These are phyloP conservation scores for Thermothelomyces thermophilus DNA, from an alignment of 2,329 filamentous ascomycete species.

Conservation along the genomic window DNA sequence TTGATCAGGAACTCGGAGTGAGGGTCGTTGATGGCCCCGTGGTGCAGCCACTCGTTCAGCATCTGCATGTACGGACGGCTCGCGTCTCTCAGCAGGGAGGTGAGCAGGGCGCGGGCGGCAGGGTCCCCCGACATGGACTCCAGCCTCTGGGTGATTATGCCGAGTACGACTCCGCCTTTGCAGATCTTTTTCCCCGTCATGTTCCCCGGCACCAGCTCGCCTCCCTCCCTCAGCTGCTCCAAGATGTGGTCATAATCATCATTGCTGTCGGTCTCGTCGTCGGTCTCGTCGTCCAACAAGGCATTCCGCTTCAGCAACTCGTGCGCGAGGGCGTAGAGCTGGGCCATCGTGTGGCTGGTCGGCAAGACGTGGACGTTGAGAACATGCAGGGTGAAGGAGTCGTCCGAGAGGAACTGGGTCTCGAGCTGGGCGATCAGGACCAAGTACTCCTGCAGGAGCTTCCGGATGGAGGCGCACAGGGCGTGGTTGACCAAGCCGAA, in stretches of 20 bases:
- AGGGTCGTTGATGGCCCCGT: conserved; percentile 88
- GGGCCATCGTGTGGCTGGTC: conserved; percentile 84
- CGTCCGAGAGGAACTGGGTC: conserved; percentile 82
- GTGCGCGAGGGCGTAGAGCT: conserved; percentile 79
- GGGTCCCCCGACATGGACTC: conserved; percentile 92
- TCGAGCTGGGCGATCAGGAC: conserved; percentile 90
- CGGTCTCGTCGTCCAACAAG: conserved; percentile 72
- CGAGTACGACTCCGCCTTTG: conserved; percentile 93
- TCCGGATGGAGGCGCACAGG: conserved; percentile 88
- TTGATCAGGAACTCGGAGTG: conserved; percentile 92
- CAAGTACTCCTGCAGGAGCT: conserved; percentile 86
- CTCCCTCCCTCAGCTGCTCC: conserved; percentile 80
- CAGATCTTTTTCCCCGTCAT: conserved; percentile 85
- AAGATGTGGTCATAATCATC: conserved; percentile 91
- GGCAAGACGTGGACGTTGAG: conserved; percentile 87
- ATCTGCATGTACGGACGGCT: conserved; percentile 95
- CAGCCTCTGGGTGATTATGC: conserved; percentile 74
- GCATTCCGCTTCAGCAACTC: conserved; percentile 86
- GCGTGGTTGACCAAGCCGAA: conserved; percentile 95
- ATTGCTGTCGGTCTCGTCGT: conserved; percentile 64
- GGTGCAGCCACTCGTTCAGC: conserved; percentile 98
- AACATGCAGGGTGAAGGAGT: conserved; percentile 85
- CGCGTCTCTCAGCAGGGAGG: conserved; percentile 75
- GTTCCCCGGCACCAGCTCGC: conserved; percentile 69
- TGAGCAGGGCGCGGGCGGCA: conserved; percentile 73